Conservation (phyloP, 1,284 basidiomycete genomes). For the Xerocomus nothofagi region DNA sequence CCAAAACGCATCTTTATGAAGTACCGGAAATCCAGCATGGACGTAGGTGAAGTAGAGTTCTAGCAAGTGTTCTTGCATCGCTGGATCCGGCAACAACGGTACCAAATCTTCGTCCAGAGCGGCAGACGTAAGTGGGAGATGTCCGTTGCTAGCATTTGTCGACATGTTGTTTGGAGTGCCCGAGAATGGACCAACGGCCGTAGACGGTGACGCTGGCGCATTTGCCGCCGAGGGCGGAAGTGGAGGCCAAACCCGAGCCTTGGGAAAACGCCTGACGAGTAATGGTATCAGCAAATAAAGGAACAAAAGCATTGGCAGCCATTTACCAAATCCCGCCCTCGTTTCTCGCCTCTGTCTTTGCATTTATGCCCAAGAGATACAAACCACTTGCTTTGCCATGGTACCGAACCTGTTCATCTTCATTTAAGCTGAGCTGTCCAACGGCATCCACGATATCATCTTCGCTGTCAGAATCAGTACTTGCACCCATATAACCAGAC, state of each 20-base stretch:
- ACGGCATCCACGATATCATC: conserved; percentile 69
- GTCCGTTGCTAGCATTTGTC: conserved; percentile 5
- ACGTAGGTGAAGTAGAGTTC: conserved; percentile 79
- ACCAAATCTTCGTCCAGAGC: conserved; percentile 40
- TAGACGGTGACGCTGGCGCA: conserved; percentile 14
- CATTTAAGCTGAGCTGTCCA: conserved; percentile 82
- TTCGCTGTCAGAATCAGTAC: conserved; percentile 40
- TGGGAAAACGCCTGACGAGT: conserved; percentile 68
- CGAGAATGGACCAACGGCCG: conserved; percentile 2
- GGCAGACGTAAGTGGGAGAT: conserved; percentile 16
- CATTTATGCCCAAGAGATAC: conserved; percentile 67
- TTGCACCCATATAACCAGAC: conserved; percentile 31
- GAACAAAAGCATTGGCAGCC: neutral
- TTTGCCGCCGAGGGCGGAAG: conserved; percentile 39
- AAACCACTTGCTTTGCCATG: conserved; percentile 81
- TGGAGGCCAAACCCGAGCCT: conserved; percentile 80
- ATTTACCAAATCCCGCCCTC: conserved; percentile 77
- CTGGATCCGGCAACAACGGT: conserved; percentile 48
- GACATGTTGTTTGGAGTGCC: conserved; percentile 7
- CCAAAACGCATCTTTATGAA: conserved; percentile 71
- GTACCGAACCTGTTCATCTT: conserved; percentile 77
- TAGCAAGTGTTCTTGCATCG: conserved; percentile 66
- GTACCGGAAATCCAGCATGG: conserved; percentile 70
- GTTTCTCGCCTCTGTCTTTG: conserved; percentile 61
- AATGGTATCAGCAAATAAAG: neutral